Conservation (phyloP, 768 basidiomycete species). For the Psilocybe cyanescens region DNA sequence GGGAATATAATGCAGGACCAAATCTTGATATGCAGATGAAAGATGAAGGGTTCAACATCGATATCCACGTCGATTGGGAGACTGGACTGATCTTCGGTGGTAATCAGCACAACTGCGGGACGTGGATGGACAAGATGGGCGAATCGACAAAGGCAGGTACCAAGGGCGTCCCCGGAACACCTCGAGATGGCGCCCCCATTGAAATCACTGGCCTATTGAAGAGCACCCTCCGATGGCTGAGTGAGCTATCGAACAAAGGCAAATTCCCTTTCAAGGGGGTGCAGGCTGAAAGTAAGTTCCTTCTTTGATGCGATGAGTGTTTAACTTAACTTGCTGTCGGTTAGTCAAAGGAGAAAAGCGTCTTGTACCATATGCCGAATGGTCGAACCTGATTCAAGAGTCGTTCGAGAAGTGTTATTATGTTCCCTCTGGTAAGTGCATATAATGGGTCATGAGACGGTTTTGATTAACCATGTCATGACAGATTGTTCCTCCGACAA, state of each 20-base stretch:
- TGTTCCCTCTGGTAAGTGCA: constrained; percentile 71
- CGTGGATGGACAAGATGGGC: constrained; percentile 99
- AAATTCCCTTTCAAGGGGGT: constrained; percentile 93
- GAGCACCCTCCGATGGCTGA: constrained; percentile 92
- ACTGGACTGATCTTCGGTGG: constrained; percentile 92
- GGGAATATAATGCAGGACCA: constrained; percentile 95
- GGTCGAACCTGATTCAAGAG: constrained; percentile 80
- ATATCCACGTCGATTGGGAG: constrained; percentile 94
- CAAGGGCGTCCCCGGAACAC: constrained; percentile 95
- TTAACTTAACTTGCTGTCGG: constrained; percentile 6
- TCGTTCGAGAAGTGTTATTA: constrained; percentile 94
- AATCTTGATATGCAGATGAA: constrained; percentile 98
- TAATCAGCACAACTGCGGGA: constrained; percentile 84
- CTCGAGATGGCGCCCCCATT: constrained; percentile 93
- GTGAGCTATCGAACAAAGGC: constrained; percentile 60
- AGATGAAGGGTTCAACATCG: constrained; percentile 90
- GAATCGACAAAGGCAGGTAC: constrained; percentile 90
- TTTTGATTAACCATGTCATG: not conserved
- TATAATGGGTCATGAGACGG: constrained; percentile 9
- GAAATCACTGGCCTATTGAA: constrained; percentile 95
- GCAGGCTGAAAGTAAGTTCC: constrained; percentile 67
- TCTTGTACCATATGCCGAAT: constrained; percentile 86
- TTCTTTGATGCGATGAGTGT: not conserved
- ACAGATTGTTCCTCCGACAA: constrained; percentile 73
- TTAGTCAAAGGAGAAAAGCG: constrained; percentile 71